Conservation (phyloP, 331 rosid genomes). For the Pyrus hybrid region DNA sequence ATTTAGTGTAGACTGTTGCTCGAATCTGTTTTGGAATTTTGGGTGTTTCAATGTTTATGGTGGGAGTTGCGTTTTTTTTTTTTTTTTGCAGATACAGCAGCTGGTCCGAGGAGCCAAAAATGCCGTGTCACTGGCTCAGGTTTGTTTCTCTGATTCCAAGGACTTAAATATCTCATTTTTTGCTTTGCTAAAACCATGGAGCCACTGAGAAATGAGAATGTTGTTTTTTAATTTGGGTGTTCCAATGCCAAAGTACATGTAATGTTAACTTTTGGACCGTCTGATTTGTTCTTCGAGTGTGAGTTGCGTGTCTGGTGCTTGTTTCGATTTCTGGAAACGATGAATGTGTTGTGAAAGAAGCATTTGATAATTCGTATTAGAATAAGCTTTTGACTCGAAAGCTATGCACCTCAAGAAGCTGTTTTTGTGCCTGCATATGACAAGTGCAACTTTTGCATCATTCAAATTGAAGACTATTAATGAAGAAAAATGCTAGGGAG, state of each 20-base stretch:
- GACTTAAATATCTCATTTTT: constrained; percentile 5
- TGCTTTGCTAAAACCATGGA: constrained; percentile 11
- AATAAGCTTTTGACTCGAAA: neutral
- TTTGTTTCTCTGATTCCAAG: constrained; percentile 29
- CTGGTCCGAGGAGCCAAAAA: constrained; percentile 55
- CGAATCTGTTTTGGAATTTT: neutral
- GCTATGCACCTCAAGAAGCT: neutral
- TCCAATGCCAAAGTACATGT: constrained; percentile 6
- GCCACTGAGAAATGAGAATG: constrained; percentile 12
- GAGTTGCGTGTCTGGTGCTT: neutral
- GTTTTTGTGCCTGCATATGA: neutral
- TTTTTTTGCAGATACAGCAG: constrained; percentile 64
- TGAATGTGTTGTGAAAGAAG: neutral
- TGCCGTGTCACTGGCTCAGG: constrained; percentile 85
- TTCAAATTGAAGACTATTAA: neutral
- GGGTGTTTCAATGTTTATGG: neutral
- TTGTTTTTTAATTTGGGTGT: constrained; percentile 8
- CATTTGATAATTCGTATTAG: neutral
- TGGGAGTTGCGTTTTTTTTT: neutral
- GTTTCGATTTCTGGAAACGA: neutral
- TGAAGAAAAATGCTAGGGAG: neutral
- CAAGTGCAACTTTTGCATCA: neutral
- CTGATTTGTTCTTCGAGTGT: neutral
- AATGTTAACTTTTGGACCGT: too few species aligned
- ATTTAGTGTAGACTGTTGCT: neutral